Conservation (phyloP, 108 stramenopile genomes). For the Cylindrotheca fusiformis region DNA sequence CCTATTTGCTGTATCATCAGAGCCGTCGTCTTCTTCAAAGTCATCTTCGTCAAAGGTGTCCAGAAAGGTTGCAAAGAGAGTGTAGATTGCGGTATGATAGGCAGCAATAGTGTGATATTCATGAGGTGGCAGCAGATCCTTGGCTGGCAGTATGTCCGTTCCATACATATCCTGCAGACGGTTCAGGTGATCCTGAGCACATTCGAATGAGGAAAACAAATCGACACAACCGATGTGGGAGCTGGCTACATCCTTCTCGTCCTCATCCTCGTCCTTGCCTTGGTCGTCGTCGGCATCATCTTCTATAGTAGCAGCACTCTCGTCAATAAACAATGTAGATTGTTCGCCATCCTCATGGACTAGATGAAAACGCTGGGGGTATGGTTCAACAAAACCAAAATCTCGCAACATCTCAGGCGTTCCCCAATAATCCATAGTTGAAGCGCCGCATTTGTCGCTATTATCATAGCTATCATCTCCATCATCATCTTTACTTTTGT, state of each 20-base stretch:
- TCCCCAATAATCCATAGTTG: conserved; percentile 3
- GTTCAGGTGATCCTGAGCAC: too few relatives aligned
- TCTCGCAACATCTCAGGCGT: conserved; percentile 33
- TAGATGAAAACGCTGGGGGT: conserved; percentile 42
- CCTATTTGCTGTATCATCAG: too few relatives aligned
- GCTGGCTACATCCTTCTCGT: not conserved
- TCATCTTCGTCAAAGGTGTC: too few relatives aligned
- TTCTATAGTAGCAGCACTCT: not conserved
- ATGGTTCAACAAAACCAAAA: conserved; percentile 32
- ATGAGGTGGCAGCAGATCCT: not conserved
- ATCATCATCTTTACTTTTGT: too few relatives aligned
- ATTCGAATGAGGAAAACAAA: too few relatives aligned
- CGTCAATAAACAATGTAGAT: not conserved
- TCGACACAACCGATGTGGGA: too few relatives aligned
- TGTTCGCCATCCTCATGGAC: not conserved
- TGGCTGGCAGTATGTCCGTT: not conserved
- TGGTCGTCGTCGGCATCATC: not conserved
- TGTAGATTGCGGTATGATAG: not conserved
- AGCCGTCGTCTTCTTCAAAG: too few relatives aligned
- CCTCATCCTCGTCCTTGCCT: not conserved
- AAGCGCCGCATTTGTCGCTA: too few relatives aligned
- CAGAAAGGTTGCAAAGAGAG: not conserved
- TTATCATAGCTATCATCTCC: too few relatives aligned
- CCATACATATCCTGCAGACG: not conserved
- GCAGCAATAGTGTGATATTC: not conserved